Conservation (phyloP, 192 early-diverging fungal species). For the Backusella liffmaniae region DNA sequence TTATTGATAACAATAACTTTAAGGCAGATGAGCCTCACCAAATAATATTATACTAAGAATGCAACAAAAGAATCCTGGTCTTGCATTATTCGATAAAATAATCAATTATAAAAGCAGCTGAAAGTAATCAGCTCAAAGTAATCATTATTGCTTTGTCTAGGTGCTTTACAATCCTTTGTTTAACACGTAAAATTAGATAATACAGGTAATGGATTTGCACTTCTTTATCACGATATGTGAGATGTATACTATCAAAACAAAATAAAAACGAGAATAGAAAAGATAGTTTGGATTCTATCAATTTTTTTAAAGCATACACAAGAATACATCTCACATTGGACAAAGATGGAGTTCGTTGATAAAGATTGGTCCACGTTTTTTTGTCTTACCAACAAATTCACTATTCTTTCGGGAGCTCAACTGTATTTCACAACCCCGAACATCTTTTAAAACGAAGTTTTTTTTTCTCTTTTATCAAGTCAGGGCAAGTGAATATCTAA, state of each 20-base stretch:
- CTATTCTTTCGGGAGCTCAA: background rate
- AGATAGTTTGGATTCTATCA: background rate
- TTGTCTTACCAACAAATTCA: constrained; percentile 5
- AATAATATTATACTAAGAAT: background rate
- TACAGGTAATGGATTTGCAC: background rate
- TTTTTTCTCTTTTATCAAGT: background rate
- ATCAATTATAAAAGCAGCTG: background rate
- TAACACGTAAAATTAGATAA: background rate
- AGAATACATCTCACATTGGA: background rate
- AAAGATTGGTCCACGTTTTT: constrained; percentile 10
- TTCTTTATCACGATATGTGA: background rate
- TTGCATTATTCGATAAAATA: background rate
- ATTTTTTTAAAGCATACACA: background rate
- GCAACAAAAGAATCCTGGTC: background rate
- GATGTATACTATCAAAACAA: background rate
- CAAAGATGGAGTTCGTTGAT: background rate
- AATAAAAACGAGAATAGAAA: background rate
- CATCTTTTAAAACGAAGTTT: background rate
- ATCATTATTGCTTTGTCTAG: background rate
- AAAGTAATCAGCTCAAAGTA: background rate
- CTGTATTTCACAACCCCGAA: constrained; percentile 4
- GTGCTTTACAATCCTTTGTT: background rate
- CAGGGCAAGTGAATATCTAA: background rate
- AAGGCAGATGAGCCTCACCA: background rate
- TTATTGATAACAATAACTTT: no score